These are phyloP conservation scores for Martiniozyma asiatica DNA, from an alignment of 1,139 yeast species.

Conservation along the genomic window DNA sequence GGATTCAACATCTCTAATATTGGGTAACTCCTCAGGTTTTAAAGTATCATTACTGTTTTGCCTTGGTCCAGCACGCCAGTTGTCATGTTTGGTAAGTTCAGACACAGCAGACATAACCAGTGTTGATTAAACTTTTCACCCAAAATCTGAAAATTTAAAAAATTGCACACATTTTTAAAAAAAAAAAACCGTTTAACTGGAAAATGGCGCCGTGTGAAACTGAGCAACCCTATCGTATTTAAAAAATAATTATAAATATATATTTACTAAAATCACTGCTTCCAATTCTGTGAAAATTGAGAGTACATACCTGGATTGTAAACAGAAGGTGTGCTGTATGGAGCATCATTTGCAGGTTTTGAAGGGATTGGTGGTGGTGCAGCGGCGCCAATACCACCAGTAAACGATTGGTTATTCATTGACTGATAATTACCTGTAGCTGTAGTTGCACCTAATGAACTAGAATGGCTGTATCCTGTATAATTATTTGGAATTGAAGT, in stretches of 20 bases:
- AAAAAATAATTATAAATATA: no score
- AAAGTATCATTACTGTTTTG: conserved; percentile 16
- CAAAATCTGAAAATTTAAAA: not conserved
- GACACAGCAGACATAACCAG: conserved; percentile 3
- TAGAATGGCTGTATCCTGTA: conserved; percentile 5
- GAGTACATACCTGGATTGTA: conserved; percentile 33
- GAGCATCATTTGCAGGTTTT: conserved; percentile 14
- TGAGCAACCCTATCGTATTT: no score
- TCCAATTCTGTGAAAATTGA: conserved; percentile 23
- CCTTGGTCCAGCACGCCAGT: conserved; percentile 16
- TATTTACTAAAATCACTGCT: no score
- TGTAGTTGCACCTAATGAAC: conserved; percentile 5
- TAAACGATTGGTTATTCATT: no score
- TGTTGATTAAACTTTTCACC: not conserved
- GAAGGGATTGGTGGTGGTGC: conserved; percentile 19
- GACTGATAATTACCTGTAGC: no score
- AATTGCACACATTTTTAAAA: not conserved
- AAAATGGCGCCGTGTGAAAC: no score
- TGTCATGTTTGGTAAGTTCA: conserved; percentile 10
- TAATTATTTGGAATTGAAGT: conserved; percentile 2
- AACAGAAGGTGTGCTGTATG: conserved; percentile 33
- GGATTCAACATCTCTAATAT: conserved; percentile 28
- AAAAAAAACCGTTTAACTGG: no score
- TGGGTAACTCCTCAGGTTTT: conserved; percentile 21
- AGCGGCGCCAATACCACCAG: not conserved